Conservation (phyloP, 75 land plant genomes). For the Chamaecyparis obtusa region DNA sequence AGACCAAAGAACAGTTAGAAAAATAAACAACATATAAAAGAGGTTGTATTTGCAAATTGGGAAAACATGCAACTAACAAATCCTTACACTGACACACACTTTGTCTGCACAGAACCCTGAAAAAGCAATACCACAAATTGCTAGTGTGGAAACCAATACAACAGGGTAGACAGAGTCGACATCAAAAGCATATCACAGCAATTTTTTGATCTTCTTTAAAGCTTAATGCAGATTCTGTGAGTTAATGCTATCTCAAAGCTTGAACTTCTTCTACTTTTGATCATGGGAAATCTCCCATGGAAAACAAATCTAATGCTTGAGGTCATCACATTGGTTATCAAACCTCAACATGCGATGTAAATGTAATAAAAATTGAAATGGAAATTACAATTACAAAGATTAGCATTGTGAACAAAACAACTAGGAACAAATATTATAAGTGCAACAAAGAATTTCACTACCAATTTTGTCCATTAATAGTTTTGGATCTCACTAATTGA, state of each 20-base stretch:
- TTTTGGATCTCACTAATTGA: background rate
- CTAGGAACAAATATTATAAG: background rate
- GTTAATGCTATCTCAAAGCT: conserved; percentile 3
- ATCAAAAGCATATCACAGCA: background rate
- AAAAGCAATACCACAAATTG: background rate
- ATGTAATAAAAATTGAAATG: background rate
- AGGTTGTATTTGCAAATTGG: background rate
- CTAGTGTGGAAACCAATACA: background rate
- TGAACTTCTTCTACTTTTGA: background rate
- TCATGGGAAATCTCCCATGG: background rate
- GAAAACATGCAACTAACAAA: background rate
- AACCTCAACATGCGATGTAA: background rate
- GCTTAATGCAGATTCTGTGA: background rate
- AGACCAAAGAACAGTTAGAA: background rate
- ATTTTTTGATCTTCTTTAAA: background rate
- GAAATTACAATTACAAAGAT: background rate
- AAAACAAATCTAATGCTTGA: background rate
- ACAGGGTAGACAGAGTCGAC: background rate
- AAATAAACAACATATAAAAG: background rate
- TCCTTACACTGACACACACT: background rate
- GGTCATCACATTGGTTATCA: background rate
- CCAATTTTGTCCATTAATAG: background rate
- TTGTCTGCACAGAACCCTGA: background rate
- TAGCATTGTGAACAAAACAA: background rate
- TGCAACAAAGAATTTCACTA: background rate